phyloP scores from a whole-genome alignment of 2,329 filamentous ascomycete species.

The Stemphylium vesicarium region DNA sequence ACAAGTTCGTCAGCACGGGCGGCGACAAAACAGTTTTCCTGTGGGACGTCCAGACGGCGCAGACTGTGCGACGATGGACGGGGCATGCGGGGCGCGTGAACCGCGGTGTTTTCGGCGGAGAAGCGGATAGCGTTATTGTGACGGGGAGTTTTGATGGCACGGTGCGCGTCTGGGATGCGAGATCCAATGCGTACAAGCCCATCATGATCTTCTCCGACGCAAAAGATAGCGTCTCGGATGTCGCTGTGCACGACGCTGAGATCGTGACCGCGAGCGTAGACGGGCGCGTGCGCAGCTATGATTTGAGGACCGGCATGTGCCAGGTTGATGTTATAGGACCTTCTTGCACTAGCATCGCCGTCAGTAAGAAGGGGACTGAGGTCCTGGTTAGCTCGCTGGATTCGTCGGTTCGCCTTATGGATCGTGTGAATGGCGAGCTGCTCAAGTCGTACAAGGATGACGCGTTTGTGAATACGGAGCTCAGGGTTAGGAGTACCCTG shows the following conservation, averaged over 20 bases:
- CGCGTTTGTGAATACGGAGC: constrained; percentile 66
- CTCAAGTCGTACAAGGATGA: constrained; percentile 72
- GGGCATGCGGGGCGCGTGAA: constrained; percentile 79
- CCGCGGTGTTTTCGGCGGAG: constrained; percentile 77
- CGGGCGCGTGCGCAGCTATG: constrained; percentile 80
- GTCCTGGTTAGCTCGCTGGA: constrained; percentile 79
- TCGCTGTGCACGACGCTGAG: constrained; percentile 53
- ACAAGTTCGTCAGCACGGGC: constrained; percentile 83
- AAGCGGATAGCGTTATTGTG: constrained; percentile 74
- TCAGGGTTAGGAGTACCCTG: constrained; percentile 77
- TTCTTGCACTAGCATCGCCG: constrained; percentile 75
- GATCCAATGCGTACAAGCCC: constrained; percentile 59
- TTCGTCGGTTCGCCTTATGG: constrained; percentile 78
- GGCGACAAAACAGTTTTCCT: constrained; percentile 91
- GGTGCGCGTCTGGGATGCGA: constrained; percentile 69
- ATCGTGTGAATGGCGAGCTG: constrained; percentile 74
- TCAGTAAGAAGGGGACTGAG: constrained; percentile 75
- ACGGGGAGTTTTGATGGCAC: constrained; percentile 76
- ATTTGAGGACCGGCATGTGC: constrained; percentile 76
- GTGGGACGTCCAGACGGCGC: constrained; percentile 87
- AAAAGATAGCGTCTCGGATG: constrained; percentile 66
- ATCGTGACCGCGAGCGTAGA: constrained; percentile 83
- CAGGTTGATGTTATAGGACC: constrained; percentile 49
- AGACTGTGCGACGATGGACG: constrained; percentile 76
- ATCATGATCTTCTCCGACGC: constrained; percentile 78